These are phyloP conservation scores for Raffaelea ambrosiae DNA, from an alignment of 2,329 filamentous ascomycete species.

Conservation along the genomic window DNA sequence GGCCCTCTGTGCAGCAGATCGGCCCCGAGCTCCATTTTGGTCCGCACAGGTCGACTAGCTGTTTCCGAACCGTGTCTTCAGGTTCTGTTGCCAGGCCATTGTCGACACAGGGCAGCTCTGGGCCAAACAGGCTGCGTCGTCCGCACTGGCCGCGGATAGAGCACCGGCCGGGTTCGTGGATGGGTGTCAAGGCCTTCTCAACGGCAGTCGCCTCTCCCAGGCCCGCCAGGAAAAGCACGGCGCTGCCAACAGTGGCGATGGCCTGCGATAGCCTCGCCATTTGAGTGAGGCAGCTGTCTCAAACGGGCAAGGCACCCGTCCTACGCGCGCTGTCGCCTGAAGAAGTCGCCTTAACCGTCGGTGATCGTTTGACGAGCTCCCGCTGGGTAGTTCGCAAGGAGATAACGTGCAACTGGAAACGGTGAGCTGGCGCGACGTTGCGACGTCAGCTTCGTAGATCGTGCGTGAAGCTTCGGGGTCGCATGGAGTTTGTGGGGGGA, in stretches of 20 bases:
- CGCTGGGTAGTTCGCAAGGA: too few relatives aligned
- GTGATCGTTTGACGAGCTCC: too few relatives aligned
- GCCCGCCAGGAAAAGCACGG: conserved; percentile 23
- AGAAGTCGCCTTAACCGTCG: too few relatives aligned
- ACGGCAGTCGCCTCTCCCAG: conserved; percentile 19
- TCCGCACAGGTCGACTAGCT: conserved; percentile 80
- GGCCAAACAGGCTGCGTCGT: conserved; percentile 81
- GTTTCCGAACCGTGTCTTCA: conserved; percentile 59
- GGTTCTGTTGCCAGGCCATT: conserved; percentile 75
- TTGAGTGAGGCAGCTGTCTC: too few relatives aligned
- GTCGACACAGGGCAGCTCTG: conserved; percentile 84
- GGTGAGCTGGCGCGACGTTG: too few relatives aligned
- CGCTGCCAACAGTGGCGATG: conserved; percentile 20
- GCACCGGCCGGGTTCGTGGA: conserved; percentile 81
- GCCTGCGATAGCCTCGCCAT: conserved; percentile 30
- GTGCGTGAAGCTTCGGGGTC: too few relatives aligned
- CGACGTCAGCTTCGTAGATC: too few relatives aligned
- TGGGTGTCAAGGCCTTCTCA: conserved; percentile 36
- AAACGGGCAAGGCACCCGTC: too few relatives aligned
- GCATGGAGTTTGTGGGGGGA: too few relatives aligned
- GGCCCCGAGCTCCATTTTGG: conserved; percentile 74
- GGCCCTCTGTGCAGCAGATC: conserved; percentile 76
- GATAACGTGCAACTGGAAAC: too few relatives aligned
- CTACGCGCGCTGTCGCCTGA: too few relatives aligned
- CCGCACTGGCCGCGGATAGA: conserved; percentile 89